Conservation (phyloP, 1,139 yeast genomes). For the Debaryomyces robertsiae region DNA sequence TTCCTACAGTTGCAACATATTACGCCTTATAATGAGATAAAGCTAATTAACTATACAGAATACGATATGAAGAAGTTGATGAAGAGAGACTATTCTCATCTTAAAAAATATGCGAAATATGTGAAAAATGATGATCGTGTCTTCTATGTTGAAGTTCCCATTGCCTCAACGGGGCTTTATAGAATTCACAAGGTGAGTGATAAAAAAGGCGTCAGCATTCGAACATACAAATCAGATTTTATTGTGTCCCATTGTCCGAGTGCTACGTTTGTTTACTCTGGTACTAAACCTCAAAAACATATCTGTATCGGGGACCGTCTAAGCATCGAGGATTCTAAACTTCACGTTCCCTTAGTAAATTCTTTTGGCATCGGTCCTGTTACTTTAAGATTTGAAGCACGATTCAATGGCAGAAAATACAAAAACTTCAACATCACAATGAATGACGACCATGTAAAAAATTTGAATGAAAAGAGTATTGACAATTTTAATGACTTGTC, state of each 20-base stretch:
- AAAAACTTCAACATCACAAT: constrained; percentile 27
- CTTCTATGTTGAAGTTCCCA: constrained; percentile 58
- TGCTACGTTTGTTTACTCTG: constrained; percentile 51
- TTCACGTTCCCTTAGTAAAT: constrained; percentile 43
- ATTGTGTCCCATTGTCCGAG: constrained; percentile 77
- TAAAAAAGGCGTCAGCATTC: constrained; percentile 60
- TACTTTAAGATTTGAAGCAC: constrained; percentile 59
- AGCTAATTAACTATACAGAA: constrained; percentile 56
- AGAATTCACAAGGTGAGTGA: constrained; percentile 68
- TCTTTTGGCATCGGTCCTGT: constrained; percentile 79
- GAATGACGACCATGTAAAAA: constrained; percentile 15
- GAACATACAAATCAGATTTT: constrained; percentile 65
- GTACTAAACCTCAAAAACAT: constrained; percentile 35
- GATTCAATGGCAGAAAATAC: constrained; percentile 48
- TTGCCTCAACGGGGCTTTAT: constrained; percentile 72
- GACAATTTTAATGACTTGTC: constrained; percentile 18
- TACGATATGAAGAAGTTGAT: constrained; percentile 53
- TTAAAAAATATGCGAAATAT: constrained; percentile 25
- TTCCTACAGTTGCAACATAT: constrained; percentile 65
- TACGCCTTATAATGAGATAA: constrained; percentile 54
- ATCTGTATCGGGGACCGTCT: constrained; percentile 53
- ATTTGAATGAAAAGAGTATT: constrained; percentile 12
- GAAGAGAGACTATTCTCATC: constrained; percentile 44
- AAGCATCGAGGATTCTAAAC: neutral
- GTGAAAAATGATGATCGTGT: constrained; percentile 33